Base-by-base conservation (phyloP, 148 eudicot genomes). In the Cornus suecica region DNA sequence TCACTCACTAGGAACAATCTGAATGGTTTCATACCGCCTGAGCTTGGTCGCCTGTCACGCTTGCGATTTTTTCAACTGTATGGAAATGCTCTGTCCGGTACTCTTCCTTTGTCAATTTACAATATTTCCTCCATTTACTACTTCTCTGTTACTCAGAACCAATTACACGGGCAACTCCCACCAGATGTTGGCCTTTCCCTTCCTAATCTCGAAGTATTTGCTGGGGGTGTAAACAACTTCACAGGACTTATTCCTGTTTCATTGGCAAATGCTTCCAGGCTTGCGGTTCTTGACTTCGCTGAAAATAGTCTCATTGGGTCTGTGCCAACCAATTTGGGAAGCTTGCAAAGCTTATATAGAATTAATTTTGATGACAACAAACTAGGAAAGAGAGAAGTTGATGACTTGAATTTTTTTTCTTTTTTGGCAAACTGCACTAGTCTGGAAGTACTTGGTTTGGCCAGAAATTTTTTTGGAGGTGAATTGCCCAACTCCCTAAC, bases 231-330 rank as follows among this genome's bases (percentile, higher is more conserved):
- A 8, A 82, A 82, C 63, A 29, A 42, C 45, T 83, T 83, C 74
- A 66, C 37, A 1, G 83, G 86, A 14, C 4, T 25, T 1, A 77
- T 83, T 58, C 86, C 81, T 2, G 60, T 34, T 24, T 83, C 86
- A 22, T 63, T 83, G 10, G 11, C 80, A 5, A 83, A 83, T 68
- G 75, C 73, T 27, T 73, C 86, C 0, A 4, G 18, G 5, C 76
- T 83, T 52, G 14, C 0, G 14, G 24, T 62, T 24, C 26, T 83
- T 63, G 80, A 70, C 18, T 65, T 80, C 16, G 10, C 76, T 10
- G 20, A 42, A 20, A 83, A 83, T 51, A n/a, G 13, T 22, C 20
- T 83, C n/a, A 70, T 65, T 0, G 86, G 86, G 23, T n/a, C 34
- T 29, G 8, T 83, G 29, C 83, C 86, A 16, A 23, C 23, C 14